These are phyloP conservation scores for Coemansia sp. DNA, from an alignment of 192 early-diverging fungal genomes.

Conservation along the genomic window DNA sequence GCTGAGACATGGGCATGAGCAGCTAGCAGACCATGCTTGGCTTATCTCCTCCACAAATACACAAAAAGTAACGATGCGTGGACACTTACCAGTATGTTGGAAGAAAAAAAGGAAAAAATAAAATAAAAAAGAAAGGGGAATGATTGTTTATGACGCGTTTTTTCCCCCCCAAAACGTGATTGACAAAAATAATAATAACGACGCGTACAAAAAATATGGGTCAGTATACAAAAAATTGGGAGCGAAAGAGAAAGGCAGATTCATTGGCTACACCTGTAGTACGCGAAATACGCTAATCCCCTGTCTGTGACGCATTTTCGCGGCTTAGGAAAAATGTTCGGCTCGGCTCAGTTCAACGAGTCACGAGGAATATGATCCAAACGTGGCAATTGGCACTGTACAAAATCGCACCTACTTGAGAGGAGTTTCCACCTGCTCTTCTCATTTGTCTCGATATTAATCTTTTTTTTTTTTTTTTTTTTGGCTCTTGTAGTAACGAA, in stretches of 20 bases:
- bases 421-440: neutral
- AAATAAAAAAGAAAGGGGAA: neutral
- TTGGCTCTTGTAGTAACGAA: neutral
- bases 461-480: no score
- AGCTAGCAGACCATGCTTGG: neutral
- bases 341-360: neutral
- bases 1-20: neutral
- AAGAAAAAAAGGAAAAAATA: neutral
- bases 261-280: neutral
- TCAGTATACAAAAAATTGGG: neutral
- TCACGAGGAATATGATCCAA: neutral
- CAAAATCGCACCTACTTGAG: no score
- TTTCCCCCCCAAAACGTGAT: slow-evolving; percentile 3
- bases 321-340: neutral
- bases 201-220: neutral
- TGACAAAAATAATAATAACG: neutral
- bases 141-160: slow-evolving; percentile 2
- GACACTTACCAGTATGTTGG: slow-evolving; percentile 9
- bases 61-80: neutral
- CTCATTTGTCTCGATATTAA: slow-evolving; percentile 5
- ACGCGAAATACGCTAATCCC: neutral
- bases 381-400: neutral
- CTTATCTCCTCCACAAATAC: neutral
- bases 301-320: no score
- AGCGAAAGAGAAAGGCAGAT: neutral